phyloP scores from a whole-genome alignment of 2,329 filamentous ascomycete genomes.

The Penicillium vulpinum region DNA sequence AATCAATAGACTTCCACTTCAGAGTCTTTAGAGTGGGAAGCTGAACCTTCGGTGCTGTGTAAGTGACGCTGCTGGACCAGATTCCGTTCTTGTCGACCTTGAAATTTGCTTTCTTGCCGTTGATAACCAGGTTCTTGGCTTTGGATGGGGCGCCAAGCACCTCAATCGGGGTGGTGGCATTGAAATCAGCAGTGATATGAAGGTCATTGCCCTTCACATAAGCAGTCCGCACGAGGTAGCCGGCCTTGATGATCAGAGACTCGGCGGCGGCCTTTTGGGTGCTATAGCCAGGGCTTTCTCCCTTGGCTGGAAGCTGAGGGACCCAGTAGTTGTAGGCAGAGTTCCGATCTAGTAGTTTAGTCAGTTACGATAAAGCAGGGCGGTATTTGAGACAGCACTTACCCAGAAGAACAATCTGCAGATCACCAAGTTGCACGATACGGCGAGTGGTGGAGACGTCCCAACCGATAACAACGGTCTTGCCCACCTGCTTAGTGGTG shows the following conservation, averaged over 20 bases:
- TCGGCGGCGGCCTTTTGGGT: constrained; percentile 31
- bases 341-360: constrained; percentile 49
- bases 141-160: constrained; percentile 63
- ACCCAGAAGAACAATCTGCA: constrained; percentile 59
- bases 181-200: constrained; percentile 69
- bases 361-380: constrained; percentile 10
- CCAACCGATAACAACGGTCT: constrained; percentile 51
- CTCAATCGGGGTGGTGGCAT: constrained; percentile 66
- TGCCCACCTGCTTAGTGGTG: constrained; percentile 29
- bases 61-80: constrained; percentile 55
- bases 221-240: constrained; percentile 50
- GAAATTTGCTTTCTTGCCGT: constrained; percentile 51
- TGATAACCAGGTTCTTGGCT: constrained; percentile 62
- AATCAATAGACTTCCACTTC: constrained; percentile 69
- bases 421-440: constrained; percentile 41
- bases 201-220: constrained; percentile 58
- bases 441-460: constrained; percentile 52
- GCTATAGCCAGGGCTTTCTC: constrained; percentile 32
- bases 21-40: constrained; percentile 61
- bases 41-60: constrained; percentile 50
- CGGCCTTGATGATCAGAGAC: constrained; percentile 45
- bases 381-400: constrained; percentile 20
- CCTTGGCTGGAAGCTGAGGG: constrained; percentile 36
- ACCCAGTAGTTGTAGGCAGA: constrained; percentile 49
- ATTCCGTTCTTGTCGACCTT: constrained; percentile 46